These are phyloP conservation scores for Suillus tomentosus DNA, from an alignment of 768 basidiomycete genomes.

Conservation along the genomic window DNA sequence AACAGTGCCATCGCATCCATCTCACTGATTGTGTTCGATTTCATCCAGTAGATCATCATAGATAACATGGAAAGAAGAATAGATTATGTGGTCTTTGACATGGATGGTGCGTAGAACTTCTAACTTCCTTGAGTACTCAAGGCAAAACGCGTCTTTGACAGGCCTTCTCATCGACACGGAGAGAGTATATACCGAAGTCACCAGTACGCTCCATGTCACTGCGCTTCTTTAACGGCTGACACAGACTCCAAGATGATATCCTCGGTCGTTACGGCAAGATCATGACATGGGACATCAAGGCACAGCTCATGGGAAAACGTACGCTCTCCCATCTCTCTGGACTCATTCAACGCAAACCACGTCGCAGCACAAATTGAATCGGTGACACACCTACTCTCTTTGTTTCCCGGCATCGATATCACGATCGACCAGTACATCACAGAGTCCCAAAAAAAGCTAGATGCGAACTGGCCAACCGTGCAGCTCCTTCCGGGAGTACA, in stretches of 20 bases:
- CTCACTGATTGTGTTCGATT: neutral
- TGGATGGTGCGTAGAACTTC: slow-evolving; percentile 55
- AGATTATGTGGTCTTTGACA: slow-evolving; percentile 72
- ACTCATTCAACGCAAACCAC: neutral
- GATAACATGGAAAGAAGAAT: slow-evolving; percentile 24
- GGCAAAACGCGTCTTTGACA: slow-evolving; percentile 28
- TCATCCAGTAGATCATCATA: neutral
- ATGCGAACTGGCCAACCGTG: slow-evolving; percentile 68
- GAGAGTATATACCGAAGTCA: slow-evolving; percentile 73
- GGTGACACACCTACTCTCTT: slow-evolving; percentile 68
- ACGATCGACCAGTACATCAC: slow-evolving; percentile 59
- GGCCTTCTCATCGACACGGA: slow-evolving; percentile 81
- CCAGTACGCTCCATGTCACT: slow-evolving; percentile 52
- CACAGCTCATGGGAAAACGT: slow-evolving; percentile 90
- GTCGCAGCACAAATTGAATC: slow-evolving; percentile 63
- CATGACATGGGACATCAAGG: slow-evolving; percentile 90
- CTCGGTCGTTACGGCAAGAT: slow-evolving; percentile 69
- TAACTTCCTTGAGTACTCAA: neutral
- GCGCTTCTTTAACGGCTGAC: neutral
- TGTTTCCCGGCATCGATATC: slow-evolving; percentile 73
- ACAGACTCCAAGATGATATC: slow-evolving; percentile 56
- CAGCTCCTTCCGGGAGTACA: slow-evolving; percentile 72
- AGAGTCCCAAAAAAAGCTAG: slow-evolving; percentile 59
- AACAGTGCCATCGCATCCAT: neutral
- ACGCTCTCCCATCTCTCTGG: slow-evolving; percentile 15